Evolutionary conservation across 1,284 basidiomycete genomes (phyloP), one percentile per base, ranked within the genome.

Genomic region (Xanthoconium separans): DNA sequence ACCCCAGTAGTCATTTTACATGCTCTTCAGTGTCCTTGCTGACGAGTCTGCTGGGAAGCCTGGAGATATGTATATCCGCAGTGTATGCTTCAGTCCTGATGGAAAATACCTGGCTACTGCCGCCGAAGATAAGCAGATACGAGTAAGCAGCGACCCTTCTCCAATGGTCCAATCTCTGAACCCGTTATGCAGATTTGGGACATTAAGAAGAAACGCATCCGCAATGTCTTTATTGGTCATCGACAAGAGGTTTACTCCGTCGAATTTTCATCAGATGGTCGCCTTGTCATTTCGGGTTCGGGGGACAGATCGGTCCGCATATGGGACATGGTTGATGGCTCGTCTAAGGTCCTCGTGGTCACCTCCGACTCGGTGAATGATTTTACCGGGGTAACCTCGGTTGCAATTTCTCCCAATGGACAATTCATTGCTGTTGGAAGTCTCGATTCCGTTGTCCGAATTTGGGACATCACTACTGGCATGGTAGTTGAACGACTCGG

Each of bases 201-300:
- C 65, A 89, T 95, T 60, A 77, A 78, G 29, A 84, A 84, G 66
- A 84, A 84, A 64, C 79, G 82, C 44, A 87, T 93, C 61, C 77
- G 82, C 55, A 84, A 82, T 55, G 77, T 90, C 20, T 89, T 95
- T 59, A 82, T 87, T 47, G 94, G 93, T 2, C 94, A 96, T 73
- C 84, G 87, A 67, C 89, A 92, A 65, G 93, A 94, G 72, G 93
- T 96, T 61, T 96, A 95, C 72, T 91, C 91, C 6, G 82, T 96
- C 55, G 91, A 93, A 68, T 95, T 93, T 69, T 89, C 89, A 10
- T 73, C 80, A 27, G 90, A 95, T 64, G 92, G 93, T 8, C 77
- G 84, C 13, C 82, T 89, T 61, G 85, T 96, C 57, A 88, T 93
- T n/a, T 92, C 89, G 11, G 93, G 92, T 16, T 93, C 90, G 0